Evolutionary conservation across 1,139 yeast species (phyloP), one percentile per base, ranked within the genome.

Genomic region (Magnusiomyces tetraspermus): DNA sequence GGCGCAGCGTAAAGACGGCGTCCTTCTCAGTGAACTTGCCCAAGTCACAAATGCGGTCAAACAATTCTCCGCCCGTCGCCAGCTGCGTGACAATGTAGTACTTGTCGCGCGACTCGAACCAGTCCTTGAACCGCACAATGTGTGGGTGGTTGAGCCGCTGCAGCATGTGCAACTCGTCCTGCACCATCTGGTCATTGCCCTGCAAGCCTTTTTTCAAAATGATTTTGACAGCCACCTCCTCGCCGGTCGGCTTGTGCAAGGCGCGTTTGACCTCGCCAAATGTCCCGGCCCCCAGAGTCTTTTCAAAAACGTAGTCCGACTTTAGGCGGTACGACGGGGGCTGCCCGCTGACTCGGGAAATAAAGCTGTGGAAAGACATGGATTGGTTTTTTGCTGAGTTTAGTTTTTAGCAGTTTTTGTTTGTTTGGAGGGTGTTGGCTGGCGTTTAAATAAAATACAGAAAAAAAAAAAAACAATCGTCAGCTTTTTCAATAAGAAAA

Each of bases 31-130:
- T 85, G 66, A 87, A 89, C 51, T 80, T 76, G 1, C 95, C 96
- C 61, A 79, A 73, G 51, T 79, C 75, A 46, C 88, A 76, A 58
- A 89, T 89, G 51, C 96, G 71, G 60, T 88, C 96, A 66, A 89
- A 89, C 57, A 89, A 71, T 67, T 89, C 97, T 43, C 97, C 97
- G 23, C 97, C 97, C 1, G 86, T 83, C 30, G 96, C 95, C 62
- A 88, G 72, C 64, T 80, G 83, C 26, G 73, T 70, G 43, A 70
- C 74, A 56, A 70, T 64, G 55, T 69, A 70, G 58, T 65, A 67
- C 63, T 71, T 69, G 46, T 70, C 95, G 63, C 79, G 80, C 47
- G 87, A 78, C 69, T 89, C 97, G 67, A 88, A 89, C 92, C 94
- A 87, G 63, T 87, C 96, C 56, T 82, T 74, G 66, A 88, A 85